Evolutionary conservation across 139 green algal species (phyloP).

Genomic region (Chlamydomonas sphaeroides): DNA sequence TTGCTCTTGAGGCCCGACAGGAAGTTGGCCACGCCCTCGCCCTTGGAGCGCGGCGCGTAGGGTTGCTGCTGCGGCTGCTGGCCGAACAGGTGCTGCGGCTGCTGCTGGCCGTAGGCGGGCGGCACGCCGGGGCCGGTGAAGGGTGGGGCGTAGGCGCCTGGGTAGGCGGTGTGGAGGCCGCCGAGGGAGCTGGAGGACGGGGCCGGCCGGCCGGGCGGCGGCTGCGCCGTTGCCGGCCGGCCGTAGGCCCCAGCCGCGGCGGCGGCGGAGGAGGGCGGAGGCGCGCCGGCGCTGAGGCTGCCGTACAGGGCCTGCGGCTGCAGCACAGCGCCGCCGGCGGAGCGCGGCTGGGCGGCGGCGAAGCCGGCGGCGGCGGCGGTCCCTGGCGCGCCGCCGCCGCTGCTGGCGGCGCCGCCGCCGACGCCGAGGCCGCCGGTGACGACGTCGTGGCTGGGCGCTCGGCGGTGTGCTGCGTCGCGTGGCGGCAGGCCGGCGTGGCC

Average conservation of each 20-base stretch:
- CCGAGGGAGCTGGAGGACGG: no score
- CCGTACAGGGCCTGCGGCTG: constrained; percentile 13
- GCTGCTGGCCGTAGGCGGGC: no score
- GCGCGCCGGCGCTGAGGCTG: neutral
- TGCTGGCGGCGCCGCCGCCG: neutral
- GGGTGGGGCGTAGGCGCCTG: no score
- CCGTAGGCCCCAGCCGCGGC: no score
- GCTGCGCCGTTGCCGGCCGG: neutral
- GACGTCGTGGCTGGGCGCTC: constrained; percentile 10
- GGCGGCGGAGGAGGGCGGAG: neutral
- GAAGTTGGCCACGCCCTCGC: constrained; percentile 45
- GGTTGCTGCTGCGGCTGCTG: no score
- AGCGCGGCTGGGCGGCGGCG: neutral
- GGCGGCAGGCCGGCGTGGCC: no score
- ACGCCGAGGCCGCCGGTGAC: neutral
- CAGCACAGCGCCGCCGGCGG: neutral
- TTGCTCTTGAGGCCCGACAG: constrained; percentile 40
- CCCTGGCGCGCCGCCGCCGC: neutral
- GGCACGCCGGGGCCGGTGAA: neutral
- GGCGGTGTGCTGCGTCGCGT: neutral
- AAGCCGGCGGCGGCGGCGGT: neutral
- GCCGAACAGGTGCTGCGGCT: no score
- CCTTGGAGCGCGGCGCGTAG: constrained; percentile 18
- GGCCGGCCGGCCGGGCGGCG: no score
- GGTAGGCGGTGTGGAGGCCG: no score